Evolutionary conservation across 2,329 filamentous ascomycete species (phyloP).

Genomic region (Aspergillus ibericus): DNA sequence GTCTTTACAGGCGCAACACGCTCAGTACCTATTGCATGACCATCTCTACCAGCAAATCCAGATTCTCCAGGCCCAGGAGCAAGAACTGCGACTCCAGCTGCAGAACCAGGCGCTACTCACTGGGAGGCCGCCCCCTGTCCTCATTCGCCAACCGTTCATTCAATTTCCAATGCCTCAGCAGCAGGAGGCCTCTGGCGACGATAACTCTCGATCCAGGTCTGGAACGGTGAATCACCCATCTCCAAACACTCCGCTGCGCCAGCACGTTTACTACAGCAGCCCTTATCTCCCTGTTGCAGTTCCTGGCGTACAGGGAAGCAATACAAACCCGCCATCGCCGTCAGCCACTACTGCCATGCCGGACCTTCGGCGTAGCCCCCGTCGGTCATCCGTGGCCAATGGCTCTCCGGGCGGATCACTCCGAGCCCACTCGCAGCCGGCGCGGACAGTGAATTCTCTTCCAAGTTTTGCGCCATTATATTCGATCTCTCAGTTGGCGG

Average conservation of each 20-base stretch:
- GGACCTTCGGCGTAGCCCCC: constrained; percentile 46
- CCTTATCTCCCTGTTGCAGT: constrained; percentile 40
- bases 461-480: constrained; percentile 36
- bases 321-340: constrained; percentile 50
- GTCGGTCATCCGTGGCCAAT: constrained; percentile 47
- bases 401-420: constrained; percentile 44
- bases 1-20: constrained; percentile 47
- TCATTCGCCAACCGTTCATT: constrained; percentile 44
- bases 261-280: constrained; percentile 36
- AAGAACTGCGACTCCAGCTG: constrained; percentile 49
- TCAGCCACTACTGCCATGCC: constrained; percentile 40
- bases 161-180: constrained; percentile 43
- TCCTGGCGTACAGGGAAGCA: constrained; percentile 37
- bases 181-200: constrained; percentile 35
- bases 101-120: constrained; percentile 47
- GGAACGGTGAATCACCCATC: constrained; percentile 39
- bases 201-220: constrained; percentile 38
- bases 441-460: constrained; percentile 43
- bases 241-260: constrained; percentile 33
- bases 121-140: constrained; percentile 39
- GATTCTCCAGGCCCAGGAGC: constrained; percentile 51
- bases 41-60: constrained; percentile 53
- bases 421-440: constrained; percentile 53
- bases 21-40: constrained; percentile 50
- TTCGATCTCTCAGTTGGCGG: constrained; percentile 31